Base-by-base conservation (phyloP, 345 rosid species). In the Iberis pinnata region DNA sequence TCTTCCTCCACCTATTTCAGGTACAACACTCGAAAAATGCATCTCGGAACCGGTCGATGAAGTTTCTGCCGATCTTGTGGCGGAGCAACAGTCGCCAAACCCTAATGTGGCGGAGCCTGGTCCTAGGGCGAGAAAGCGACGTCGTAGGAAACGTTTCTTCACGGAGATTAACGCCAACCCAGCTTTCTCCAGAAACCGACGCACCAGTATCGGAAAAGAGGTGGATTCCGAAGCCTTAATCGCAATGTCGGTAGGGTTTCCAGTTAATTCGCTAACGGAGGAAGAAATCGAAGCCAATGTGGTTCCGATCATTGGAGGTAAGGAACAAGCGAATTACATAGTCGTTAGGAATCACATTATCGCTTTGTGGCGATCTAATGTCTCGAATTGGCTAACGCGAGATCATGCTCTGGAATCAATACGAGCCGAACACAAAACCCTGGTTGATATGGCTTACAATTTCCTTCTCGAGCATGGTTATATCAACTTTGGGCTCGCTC, bases 241-340 rank as follows among this genome's bases (percentile, higher is more conserved):
- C 13, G 95, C 97, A 2, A 79, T 77, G 65, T 92, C 97, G 0
- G 90, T 88, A 0, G 97, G 98, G 9, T 92, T 92, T 48, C 96
- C 97, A 4, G 88, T 81, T 5, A 86, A 83, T 60, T 92, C 95
- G 1, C 81, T 92, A 3, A 88, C 88, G 2, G 97, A 92, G 67
- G 98, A 92, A 65, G 97, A 92, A 73, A 92, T 88, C 9, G 95
- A 92, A 75, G 95, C 94, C 2, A 81, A 83, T 49, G 98, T 83
- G 4, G 94, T 88, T 33, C 62, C 73, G 0, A 73, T 53, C 14
- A 78, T 85, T 3, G 95, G 97, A 13, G 89, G 97, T 3, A 70
- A 70, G 5, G 94, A 92, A 46, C 98, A 88, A 38, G 60, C 80
- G 1, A 79, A 85, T 61, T 92, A 88, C 50, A 76, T 92, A 5